Conservation (phyloP, 73 alveolate genomes). For the Tetrahymena elliotti region DNA sequence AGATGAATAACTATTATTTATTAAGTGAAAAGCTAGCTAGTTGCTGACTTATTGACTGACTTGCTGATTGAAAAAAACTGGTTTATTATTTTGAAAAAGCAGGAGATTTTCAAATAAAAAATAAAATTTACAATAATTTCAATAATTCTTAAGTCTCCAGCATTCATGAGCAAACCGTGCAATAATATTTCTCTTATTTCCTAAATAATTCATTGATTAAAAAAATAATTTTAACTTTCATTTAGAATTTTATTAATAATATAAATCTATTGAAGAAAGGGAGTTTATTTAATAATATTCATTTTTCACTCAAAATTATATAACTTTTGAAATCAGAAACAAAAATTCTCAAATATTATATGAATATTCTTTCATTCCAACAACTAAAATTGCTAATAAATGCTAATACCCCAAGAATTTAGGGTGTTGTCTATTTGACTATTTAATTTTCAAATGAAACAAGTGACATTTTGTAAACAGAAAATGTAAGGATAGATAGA, state of each 20-base stretch:
- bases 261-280: background rate
- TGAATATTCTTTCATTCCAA: no score
- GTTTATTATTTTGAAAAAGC: background rate
- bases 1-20: background rate
- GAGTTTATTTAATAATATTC: background rate
- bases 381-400: no score
- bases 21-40: background rate
- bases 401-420: no score
- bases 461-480: no score
- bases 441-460: no score
- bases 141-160: constrained; percentile 19
- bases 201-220: background rate
- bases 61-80: background rate
- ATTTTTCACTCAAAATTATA: background rate
- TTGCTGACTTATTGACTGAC: background rate
- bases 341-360: no score
- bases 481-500: background rate
- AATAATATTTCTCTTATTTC: constrained; percentile 24
- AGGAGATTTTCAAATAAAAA: constrained; percentile 19
- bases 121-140: constrained; percentile 25
- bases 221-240: background rate
- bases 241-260: background rate
- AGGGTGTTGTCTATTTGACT: no score
- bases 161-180: constrained; percentile 41
- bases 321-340: background rate